Evolutionary conservation across 164 flowering plant genomes (phyloP), one percentile per base, ranked within the genome.

Genomic region (Macadamia tetraphylla): DNA sequence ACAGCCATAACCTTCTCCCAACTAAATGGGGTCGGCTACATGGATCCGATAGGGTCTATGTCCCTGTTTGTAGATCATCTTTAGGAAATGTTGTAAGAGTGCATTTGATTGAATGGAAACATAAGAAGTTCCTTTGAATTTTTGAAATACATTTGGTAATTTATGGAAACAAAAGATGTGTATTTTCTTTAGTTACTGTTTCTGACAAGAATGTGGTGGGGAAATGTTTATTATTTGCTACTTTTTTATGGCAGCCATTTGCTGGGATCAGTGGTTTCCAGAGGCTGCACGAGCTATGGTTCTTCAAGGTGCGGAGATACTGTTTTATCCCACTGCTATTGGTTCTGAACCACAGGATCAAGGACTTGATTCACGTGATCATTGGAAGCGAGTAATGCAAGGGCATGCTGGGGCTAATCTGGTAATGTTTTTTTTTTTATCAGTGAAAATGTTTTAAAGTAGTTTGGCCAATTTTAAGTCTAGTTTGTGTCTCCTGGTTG

Each of bases 191-290:
- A 11, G 9, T 46, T 46, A 35, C 40, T 35, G 40, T 53, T 42
- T 29, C 7, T 49, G 35, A 35, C 35, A 67, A 64, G 30, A 58
- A 58, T 18, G 51, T 61, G 63, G 13, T 35, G 48, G 43, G 49
- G 35, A 42, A 60, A 51, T 29, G 53, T 67, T 51, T 62, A 48
- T 11, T 40, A 67, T 32, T 56, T 42, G 23, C 6, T 67, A 6
- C 29, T 32, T 59, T 67, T 71, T 69, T 64, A 17, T 76, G 62
- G 64, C 76, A 95, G 99, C 93, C 55, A 95, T 95, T 61, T 95
- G 99, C 79, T 92, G 99, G 99, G 99, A 95, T 80, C 99, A 95
- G 82, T 92, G 98, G 98, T 92, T 95, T 78, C 99, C 99, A 35
- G 99, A 92, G 83, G 95, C 94, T 48, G 97, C 98, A 42, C 83